Evolutionary conservation across 345 rosid species (phyloP), one percentile per base, ranked within the genome.

Genomic region (Populus ilicifolia): DNA sequence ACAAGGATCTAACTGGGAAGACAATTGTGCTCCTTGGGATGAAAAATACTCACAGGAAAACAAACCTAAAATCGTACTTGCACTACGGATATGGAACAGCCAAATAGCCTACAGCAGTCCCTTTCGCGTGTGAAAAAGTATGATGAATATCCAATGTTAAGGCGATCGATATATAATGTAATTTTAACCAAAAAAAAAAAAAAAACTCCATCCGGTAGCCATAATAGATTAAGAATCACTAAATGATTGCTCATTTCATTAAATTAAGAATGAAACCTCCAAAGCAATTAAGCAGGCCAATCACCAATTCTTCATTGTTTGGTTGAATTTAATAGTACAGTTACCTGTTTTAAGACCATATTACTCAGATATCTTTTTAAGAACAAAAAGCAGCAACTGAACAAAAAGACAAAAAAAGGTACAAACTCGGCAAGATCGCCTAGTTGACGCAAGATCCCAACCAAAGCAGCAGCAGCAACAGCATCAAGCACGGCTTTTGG

Each of bases 391-490:
- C 5, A 43, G 17, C 11, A n/a, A 21, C 10, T 33, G 39, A 61
- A 61, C 11, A 61, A 2, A 27, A 8, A 43, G 25, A 46, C 64
- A 21, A 43, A 14, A 21, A 46, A 43, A 10, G 14, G 12, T 39
- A 87, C 91, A 35, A 87, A 96, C 99, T 96, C 98, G 71, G 99
- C 96, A 71, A 96, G 98, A 88, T 96, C 98, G 86, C 99, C 98
- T 7, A 93, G 83, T 75, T 93, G 99, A 41, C 98, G 97, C 89
- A 96, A 91, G 95, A 96, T 86, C 85, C 97, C 99, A 67, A 92
- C 89, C 74, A 96, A 93, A 5, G 95, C 98, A 67, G 97, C 79
- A 41, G 92, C 95, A 5, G 97, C 86, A 71, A 90, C 89, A 18
- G 95, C 96, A 39, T 91, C 96, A 36, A 96, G 94, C 56, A 89